phyloP scores from a whole-genome alignment of 352 stramenopile species.

The Globisporangium perplexum region DNA sequence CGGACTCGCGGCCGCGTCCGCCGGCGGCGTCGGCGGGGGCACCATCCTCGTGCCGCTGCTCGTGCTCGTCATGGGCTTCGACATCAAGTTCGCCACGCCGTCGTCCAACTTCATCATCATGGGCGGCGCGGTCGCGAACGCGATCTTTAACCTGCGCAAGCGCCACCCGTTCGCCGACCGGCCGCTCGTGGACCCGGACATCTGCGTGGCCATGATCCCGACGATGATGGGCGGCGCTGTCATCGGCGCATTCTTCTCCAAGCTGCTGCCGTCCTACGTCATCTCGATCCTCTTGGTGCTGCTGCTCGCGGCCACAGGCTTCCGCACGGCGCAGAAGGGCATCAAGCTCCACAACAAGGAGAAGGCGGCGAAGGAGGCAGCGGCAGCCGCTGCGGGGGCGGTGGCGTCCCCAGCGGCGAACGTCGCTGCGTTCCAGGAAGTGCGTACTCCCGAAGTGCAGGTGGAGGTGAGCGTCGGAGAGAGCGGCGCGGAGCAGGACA shows the following conservation, averaged over 20 bases:
- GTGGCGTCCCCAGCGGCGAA: neutral
- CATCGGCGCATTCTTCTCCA: slow-evolving; percentile 48
- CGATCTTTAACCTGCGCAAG: slow-evolving; percentile 58
- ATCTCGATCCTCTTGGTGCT: slow-evolving; percentile 52
- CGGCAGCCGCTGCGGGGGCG: slow-evolving; percentile 6
- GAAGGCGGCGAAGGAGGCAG: slow-evolving; percentile 19
- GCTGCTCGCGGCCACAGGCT: slow-evolving; percentile 28
- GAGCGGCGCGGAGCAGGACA: slow-evolving; percentile 2
- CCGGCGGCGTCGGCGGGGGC: slow-evolving; percentile 41
- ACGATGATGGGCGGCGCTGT: slow-evolving; percentile 52
- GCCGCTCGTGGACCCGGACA: slow-evolving; percentile 51
- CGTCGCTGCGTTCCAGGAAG: slow-evolving; percentile 6
- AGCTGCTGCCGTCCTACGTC: slow-evolving; percentile 53
- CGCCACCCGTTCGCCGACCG: slow-evolving; percentile 47
- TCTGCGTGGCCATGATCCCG: slow-evolving; percentile 57
- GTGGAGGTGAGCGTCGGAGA: neutral
- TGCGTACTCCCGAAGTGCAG: slow-evolving; percentile 7
- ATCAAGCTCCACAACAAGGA: slow-evolving; percentile 36
- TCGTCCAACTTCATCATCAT: slow-evolving; percentile 63
- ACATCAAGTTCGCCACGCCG: slow-evolving; percentile 61
- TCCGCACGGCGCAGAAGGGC: slow-evolving; percentile 26
- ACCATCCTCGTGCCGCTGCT: slow-evolving; percentile 52
- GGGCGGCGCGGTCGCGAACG: slow-evolving; percentile 52
- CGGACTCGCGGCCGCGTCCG: slow-evolving; percentile 37
- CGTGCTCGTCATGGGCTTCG: slow-evolving; percentile 58